Base-by-base conservation (phyloP, 352 stramenopile genomes). In the Phytophthora nicotianae region DNA sequence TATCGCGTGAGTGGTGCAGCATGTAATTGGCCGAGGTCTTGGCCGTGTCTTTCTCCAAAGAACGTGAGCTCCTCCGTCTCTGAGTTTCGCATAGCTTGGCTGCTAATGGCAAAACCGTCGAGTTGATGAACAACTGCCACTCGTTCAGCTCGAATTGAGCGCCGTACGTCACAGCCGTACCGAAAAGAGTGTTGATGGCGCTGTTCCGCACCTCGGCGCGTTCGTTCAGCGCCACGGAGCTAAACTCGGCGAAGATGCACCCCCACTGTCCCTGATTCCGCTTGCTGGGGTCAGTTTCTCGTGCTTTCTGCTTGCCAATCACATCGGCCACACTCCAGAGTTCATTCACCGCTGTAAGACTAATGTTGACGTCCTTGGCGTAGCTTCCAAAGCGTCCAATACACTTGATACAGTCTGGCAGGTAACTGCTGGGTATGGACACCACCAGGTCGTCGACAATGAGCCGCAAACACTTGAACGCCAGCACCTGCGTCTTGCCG, bases 321-420 rank as follows among this genome's bases (percentile, higher is more conserved):
- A 92, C 80, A 58, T 96, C 88, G 0, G 84, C 93, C 21, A 99
- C 93, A 55, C 88, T 97, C 96, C 96, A 99, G 5, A 98, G 75
- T 59, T 98, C 95, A 59, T 98, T 98, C 63, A 98, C 97, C 1
- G 96, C 95, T 2, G 97, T 99, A 9, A 99, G 83, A 59, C 95
- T 98, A 46, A 98, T 98, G 70, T 99, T 99, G 33, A 99, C 89
- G 75, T 99, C 96, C 58, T 98, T 97, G 6, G 84, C 83, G 51
- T 93, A 92, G 42, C 78, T 87, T 4, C 91, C 96, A 75, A 98
- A 99, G 4, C 89, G 84, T 0, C 93, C 93, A 61, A 98, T 98
- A 68, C 96, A 99, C 50, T 93, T 75, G 24, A 98, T 83, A 66
- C 83, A 93, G 58, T 89, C 67, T 9, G 73, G 75, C 33, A 95